These are phyloP conservation scores for Paulownia fortunei DNA, from an alignment of 257 asterid species.

Conservation along the genomic window DNA sequence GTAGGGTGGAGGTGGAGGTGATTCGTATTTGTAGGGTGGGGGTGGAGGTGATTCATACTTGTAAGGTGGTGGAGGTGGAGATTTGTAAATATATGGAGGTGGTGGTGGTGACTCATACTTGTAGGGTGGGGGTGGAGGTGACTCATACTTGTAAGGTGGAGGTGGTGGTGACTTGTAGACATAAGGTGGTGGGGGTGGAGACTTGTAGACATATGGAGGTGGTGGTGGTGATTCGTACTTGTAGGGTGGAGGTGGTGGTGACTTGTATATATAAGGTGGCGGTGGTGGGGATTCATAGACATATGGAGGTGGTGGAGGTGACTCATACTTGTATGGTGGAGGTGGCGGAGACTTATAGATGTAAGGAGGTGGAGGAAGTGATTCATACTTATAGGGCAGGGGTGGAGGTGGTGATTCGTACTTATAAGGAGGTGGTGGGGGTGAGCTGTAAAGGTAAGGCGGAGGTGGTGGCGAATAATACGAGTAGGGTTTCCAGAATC, in stretches of 20 bases:
- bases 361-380: neutral
- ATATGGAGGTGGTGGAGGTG: neutral
- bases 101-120: conserved; percentile 7
- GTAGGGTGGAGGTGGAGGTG: neutral
- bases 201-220: neutral
- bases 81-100: neutral
- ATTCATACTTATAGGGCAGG: neutral
- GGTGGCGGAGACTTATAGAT: neutral
- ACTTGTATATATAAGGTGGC: neutral
- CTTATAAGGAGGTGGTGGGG: neutral
- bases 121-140: neutral
- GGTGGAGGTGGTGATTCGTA: neutral
- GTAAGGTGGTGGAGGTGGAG: neutral
- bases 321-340: neutral
- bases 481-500: conserved; percentile 8
- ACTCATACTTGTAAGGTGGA: too few relatives aligned
- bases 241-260: neutral
- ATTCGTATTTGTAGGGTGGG: neutral
- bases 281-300: neutral
- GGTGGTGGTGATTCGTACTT: neutral
- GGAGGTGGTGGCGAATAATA: neutral
- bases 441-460: neutral
- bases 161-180: too few relatives aligned
- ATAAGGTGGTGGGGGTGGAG: too few relatives aligned
- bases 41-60: neutral